Conservation (phyloP, 441 rosid genomes). For the Corymbia calophylla region DNA sequence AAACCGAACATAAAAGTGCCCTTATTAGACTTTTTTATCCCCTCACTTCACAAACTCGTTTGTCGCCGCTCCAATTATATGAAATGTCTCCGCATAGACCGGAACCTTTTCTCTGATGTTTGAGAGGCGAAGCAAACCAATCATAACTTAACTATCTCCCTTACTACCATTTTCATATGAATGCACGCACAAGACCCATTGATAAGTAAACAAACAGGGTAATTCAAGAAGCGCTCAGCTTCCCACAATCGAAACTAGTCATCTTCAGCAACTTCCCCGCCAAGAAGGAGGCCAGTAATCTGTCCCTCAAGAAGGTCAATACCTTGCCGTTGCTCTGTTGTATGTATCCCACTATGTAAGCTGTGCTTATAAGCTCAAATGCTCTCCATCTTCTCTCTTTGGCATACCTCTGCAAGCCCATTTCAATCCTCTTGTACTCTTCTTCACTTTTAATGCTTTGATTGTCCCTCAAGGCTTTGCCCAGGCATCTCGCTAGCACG, state of each 20-base stretch:
- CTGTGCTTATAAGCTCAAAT: constrained; percentile 1
- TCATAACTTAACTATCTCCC: background rate
- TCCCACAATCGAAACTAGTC: constrained; percentile 2
- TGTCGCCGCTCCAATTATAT: too few relatives aligned
- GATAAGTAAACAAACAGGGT: background rate
- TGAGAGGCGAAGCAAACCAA: background rate
- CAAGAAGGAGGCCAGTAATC: constrained; percentile 14
- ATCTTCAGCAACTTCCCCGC: background rate
- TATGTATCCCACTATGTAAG: constrained; percentile 41
- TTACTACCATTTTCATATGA: background rate
- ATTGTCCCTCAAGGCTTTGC: constrained; percentile 19
- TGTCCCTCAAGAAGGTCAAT: constrained; percentile 39
- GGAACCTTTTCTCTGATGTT: background rate
- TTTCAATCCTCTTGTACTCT: constrained; percentile 28
- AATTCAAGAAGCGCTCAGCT: background rate
- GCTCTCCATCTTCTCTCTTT: constrained; percentile 74
- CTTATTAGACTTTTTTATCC: too few relatives aligned
- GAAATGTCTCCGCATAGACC: background rate
- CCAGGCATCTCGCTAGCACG: constrained; percentile 51
- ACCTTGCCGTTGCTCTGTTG: constrained; percentile 40
- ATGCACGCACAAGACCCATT: background rate
- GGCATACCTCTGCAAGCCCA: constrained; percentile 40
- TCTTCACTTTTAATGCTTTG: background rate
- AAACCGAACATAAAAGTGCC: background rate
- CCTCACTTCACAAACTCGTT: background rate